phyloP scores from a whole-genome alignment of 495 filamentous ascomycete genomes.

The Aspergillus sclerotiicarbonarius region DNA sequence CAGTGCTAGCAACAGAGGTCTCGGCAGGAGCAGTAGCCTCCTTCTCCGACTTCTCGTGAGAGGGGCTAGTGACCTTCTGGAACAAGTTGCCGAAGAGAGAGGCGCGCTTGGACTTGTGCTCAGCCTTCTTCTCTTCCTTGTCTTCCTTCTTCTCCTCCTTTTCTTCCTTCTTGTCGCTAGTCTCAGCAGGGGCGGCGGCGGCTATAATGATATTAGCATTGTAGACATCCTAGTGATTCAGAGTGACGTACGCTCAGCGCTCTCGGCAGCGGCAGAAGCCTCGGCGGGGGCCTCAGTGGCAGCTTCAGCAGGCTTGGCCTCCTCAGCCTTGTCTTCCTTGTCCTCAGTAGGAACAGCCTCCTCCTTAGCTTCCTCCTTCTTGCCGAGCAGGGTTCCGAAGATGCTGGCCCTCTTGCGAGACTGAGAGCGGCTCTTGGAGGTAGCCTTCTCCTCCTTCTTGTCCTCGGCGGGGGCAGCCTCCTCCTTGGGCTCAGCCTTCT shows the following conservation, averaged over 20 bases:
- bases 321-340: conserved; percentile 44
- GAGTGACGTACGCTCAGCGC: conserved; percentile 26
- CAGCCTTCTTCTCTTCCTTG: conserved; percentile 37
- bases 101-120: conserved; percentile 48
- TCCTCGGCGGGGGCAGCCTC: conserved; percentile 40
- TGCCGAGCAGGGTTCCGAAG: conserved; percentile 72
- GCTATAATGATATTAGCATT: conserved; percentile 14
- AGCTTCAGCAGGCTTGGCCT: conserved; percentile 34
- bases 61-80: conserved; percentile 54
- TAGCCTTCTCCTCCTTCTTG: conserved; percentile 44
- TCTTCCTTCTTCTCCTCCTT: conserved; percentile 31
- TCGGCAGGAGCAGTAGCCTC: conserved; percentile 49
- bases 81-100: conserved; percentile 55
- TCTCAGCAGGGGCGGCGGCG: conserved; percentile 25
- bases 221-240: no score
- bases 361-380: conserved; percentile 69
- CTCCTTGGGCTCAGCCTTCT: conserved; percentile 52
- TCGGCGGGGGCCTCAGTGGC: conserved; percentile 27
- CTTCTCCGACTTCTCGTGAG: conserved; percentile 51
- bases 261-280: conserved; percentile 28
- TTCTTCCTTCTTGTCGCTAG: conserved; percentile 33
- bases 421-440: conserved; percentile 68
- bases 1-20: conserved; percentile 45
- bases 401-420: conserved; percentile 85
- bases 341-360: conserved; percentile 54